These are phyloP conservation scores for Clohesyomyces aquaticus DNA, from an alignment of 495 filamentous ascomycete species.

Conservation along the genomic window DNA sequence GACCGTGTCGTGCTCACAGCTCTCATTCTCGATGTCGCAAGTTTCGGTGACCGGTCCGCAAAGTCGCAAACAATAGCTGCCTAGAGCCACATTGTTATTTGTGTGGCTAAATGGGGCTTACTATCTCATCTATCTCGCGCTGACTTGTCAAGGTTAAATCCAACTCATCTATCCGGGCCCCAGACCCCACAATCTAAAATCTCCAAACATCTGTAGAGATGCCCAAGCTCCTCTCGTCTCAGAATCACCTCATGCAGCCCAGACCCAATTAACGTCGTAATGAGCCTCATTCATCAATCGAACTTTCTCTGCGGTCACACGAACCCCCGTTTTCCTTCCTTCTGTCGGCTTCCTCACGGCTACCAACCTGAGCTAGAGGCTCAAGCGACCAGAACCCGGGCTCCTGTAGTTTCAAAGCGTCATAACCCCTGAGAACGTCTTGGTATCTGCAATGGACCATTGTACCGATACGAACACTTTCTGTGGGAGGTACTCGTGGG, in stretches of 20 bases:
- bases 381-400: slow-evolving; percentile 33
- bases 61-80: neutral
- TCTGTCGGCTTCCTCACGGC: slow-evolving; percentile 12
- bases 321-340: neutral
- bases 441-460: slow-evolving; percentile 10
- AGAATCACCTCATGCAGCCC: slow-evolving; percentile 20
- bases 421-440: slow-evolving; percentile 11
- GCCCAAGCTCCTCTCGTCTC: slow-evolving; percentile 15
- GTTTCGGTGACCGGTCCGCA: slow-evolving; percentile 33
- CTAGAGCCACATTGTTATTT: slow-evolving; percentile 19
- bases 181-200: slow-evolving; percentile 25
- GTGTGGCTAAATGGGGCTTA: slow-evolving; percentile 21
- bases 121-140: slow-evolving; percentile 24
- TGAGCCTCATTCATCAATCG: slow-evolving; percentile 16
- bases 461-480: neutral
- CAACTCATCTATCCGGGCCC: slow-evolving; percentile 17
- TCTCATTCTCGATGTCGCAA: slow-evolving; percentile 4
- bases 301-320: slow-evolving; percentile 18
- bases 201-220: slow-evolving; percentile 8
- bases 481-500: neutral
- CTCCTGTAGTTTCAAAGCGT: slow-evolving; percentile 10
- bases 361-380: slow-evolving; percentile 17
- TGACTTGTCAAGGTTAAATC: slow-evolving; percentile 34
- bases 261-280: slow-evolving; percentile 19
- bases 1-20: neutral